A percentile compares a stretch with the other conserved stretches of the same genome.
Evolutionary conservation across 148 eudicot species (phyloP).

Genomic region (Vaccinium darrowii): DNA sequence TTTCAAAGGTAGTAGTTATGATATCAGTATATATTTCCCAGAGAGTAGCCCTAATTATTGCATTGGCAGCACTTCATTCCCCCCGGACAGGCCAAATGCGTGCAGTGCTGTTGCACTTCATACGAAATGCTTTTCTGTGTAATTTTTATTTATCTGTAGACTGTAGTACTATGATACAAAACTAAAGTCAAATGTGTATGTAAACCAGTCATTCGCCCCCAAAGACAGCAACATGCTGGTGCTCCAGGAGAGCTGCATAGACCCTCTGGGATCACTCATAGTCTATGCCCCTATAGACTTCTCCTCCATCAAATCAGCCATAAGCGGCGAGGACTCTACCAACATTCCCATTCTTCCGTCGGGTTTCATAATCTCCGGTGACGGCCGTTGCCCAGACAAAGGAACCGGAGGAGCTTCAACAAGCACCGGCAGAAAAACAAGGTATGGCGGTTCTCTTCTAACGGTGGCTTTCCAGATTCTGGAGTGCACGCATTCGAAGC

Average conservation of each 20-base stretch:
- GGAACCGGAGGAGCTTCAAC: conserved; percentile 23
- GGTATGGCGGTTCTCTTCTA: conserved; percentile 35
- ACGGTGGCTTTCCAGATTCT: conserved; percentile 48
- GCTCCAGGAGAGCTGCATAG: conserved; percentile 47
- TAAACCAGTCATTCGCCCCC: conserved; percentile 34
- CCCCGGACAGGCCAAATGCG: not conserved
- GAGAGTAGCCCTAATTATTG: not conserved
- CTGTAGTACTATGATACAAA: not conserved
- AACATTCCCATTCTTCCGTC: conserved; percentile 41
- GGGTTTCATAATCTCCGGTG: conserved; percentile 40
- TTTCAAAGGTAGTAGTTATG: not conserved
- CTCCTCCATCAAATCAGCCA: conserved; percentile 10
- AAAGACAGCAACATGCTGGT: conserved; percentile 30
- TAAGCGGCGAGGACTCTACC: conserved; percentile 23
- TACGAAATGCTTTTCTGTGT: not conserved
- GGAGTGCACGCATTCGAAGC: conserved; percentile 12
- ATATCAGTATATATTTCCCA: not conserved
- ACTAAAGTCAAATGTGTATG: not conserved
- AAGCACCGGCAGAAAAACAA: conserved; percentile 13
- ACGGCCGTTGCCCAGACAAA: conserved; percentile 21
- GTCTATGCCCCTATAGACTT: conserved; percentile 47
- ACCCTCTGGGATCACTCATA: conserved; percentile 31
- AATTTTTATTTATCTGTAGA: not conserved
- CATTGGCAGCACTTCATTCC: not conserved
- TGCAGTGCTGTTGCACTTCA: not conserved